phyloP scores from a whole-genome alignment of 208 protist genomes.

The Strigomonas culicis region DNA sequence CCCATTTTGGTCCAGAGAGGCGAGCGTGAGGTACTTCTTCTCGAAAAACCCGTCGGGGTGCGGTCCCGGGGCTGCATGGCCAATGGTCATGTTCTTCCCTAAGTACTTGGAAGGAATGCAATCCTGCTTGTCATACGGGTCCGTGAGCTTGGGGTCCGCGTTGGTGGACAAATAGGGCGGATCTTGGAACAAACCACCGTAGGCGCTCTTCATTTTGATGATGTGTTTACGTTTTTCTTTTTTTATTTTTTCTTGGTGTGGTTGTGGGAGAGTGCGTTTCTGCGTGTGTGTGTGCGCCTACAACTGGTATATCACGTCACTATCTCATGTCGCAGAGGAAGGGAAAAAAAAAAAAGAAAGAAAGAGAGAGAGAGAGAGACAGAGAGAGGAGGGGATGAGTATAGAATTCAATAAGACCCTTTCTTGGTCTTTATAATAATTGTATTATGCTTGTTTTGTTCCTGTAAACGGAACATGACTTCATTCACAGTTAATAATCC shows the following conservation, averaged over 20 bases:
- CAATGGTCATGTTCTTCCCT: slow-evolving; percentile 55
- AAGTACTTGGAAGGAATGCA: slow-evolving; percentile 76
- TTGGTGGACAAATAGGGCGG: slow-evolving; percentile 69
- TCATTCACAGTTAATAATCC: no score
- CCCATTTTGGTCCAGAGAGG: slow-evolving; percentile 70
- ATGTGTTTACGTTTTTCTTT: not conserved
- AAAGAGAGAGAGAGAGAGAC: slow-evolving; percentile 1
- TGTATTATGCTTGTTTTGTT: no score
- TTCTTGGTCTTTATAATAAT: not conserved
- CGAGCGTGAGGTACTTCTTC: slow-evolving; percentile 74
- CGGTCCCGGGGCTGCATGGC: slow-evolving; percentile 28
- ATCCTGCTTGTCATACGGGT: slow-evolving; percentile 81
- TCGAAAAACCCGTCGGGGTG: slow-evolving; percentile 63
- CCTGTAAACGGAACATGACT: no score
- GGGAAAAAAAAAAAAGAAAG: slow-evolving; percentile 15
- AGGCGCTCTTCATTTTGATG: slow-evolving; percentile 78
- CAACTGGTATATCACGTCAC: not conserved
- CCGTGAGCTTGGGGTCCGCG: slow-evolving; percentile 63
- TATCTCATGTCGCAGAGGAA: not conserved
- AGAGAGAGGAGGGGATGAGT: not conserved
- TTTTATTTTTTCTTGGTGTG: not conserved
- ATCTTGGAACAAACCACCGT: slow-evolving; percentile 85
- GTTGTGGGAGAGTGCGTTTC: not conserved
- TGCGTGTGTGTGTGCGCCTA: not conserved
- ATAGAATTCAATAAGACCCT: not conserved